Base-by-base conservation (phyloP, 768 basidiomycete species). In the Paxillus ammoniavirescens region DNA sequence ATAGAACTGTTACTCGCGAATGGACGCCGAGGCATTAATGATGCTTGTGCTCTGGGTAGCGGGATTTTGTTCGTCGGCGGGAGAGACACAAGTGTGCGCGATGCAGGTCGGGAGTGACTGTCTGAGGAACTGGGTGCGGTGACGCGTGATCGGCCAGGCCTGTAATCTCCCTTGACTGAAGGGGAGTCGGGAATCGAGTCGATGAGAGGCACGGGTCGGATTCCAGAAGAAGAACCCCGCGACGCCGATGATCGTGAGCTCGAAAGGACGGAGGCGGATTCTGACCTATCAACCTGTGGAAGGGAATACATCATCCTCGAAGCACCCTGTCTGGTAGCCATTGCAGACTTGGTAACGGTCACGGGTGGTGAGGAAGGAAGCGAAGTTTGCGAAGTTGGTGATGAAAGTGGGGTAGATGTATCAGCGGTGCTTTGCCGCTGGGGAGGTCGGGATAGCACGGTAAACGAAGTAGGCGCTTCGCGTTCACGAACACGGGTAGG, bases 401-500 rank as follows among this genome's bases (percentile, higher is more conserved):
- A 50, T 7, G 45, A 58, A 23, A 55, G 37, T 10, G 59, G 58
- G 2, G 21, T 5, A 8, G 48, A 54, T 8, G 53, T 50, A 17
- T 65, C 70, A 7, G 44, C 48, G 1, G 43, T 59, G 13, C 67
- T 71, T 8, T 61, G 73, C 47, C 65, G 64, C 28, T 80, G 65
- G 45, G 75, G 71, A 18, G 84, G 83, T 18, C 84, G 70, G 17
- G 83, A 84, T 2, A 80, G 82, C 43, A 86, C 84, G 54, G 80
- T 81, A 61, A 86, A 86, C 26, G 82, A 73, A 7, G 82, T 77
- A 9, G 76, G 76, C 4, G 83, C 79, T 44, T 78, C 70, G 31
- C 82, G 76, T 61, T 77, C 73, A 56, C 79, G 81, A 56, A 86
- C 84, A 21, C 78, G 78, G 45, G 84, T 84, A 8, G 84, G 84